These are phyloP conservation scores for Cercospora beticola DNA, from an alignment of 2,329 filamentous ascomycete species.

Conservation along the genomic window DNA sequence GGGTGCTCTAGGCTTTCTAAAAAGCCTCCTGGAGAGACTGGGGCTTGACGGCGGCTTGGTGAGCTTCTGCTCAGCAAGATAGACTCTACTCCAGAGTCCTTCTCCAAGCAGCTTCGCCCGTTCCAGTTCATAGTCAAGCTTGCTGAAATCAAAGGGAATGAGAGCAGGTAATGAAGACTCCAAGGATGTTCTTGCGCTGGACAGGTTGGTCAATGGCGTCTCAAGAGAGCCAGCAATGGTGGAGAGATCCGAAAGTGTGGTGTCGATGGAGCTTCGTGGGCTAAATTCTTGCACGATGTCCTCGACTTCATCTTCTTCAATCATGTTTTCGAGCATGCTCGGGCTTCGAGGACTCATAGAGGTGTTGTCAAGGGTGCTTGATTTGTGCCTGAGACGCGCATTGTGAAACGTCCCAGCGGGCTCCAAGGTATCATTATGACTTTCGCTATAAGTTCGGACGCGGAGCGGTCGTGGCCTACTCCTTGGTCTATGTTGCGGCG, in stretches of 20 bases:
- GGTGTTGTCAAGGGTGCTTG: constrained; percentile 14
- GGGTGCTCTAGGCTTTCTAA: constrained; percentile 16
- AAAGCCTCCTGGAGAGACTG: constrained; percentile 17
- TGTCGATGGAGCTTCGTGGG: constrained; percentile 20
- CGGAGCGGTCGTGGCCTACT: constrained; percentile 26
- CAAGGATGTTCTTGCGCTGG: constrained; percentile 25
- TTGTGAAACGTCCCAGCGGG: constrained; percentile 16
- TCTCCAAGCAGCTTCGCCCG: constrained; percentile 36
- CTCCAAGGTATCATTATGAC: constrained; percentile 17
- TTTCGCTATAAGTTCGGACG: constrained; percentile 24
- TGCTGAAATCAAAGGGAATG: constrained; percentile 30
- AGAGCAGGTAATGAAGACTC: constrained; percentile 18
- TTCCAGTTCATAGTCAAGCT: constrained; percentile 37
- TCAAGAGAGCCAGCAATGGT: constrained; percentile 18
- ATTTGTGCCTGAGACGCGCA: constrained; percentile 20
- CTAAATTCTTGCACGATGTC: constrained; percentile 35
- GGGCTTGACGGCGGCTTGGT: constrained; percentile 22
- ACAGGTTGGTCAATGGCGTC: constrained; percentile 21
- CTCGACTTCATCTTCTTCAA: constrained; percentile 62
- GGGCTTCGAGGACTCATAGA: constrained; percentile 17
- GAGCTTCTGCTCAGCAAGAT: constrained; percentile 33
- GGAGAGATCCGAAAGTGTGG: constrained; percentile 16
- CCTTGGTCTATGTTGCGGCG: constrained; percentile 13
- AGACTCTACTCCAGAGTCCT: constrained; percentile 41
- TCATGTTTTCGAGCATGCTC: constrained; percentile 3